Percentiles rank a stretch among this genome's conserved stretches.
Evolutionary conservation across 768 basidiomycete species (phyloP).

Genomic region (Epithele typhae): DNA sequence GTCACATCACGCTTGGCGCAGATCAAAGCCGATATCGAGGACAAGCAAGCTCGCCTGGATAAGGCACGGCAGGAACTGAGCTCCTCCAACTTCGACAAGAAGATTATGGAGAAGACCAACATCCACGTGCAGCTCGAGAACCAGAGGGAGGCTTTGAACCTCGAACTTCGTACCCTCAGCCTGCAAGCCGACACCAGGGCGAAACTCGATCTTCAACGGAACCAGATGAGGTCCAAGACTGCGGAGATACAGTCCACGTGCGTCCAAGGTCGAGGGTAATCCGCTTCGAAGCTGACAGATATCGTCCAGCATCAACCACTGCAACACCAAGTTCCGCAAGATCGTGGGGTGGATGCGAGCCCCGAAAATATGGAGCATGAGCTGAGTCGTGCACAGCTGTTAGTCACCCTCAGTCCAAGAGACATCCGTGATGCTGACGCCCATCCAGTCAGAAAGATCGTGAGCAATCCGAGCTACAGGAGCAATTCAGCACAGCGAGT

Average conservation of each 20-base stretch:
- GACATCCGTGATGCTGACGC: not conserved
- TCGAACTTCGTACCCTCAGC: slow-evolving; percentile 67
- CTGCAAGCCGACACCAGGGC: slow-evolving; percentile 80
- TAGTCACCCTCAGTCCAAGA: slow-evolving; percentile 29
- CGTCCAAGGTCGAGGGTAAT: slow-evolving; percentile 22
- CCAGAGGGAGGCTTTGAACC: slow-evolving; percentile 61
- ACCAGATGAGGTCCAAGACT: slow-evolving; percentile 60
- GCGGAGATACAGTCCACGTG: slow-evolving; percentile 68
- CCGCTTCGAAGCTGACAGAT: not conserved
- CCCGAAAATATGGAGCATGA: slow-evolving; percentile 72
- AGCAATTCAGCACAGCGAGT: slow-evolving; percentile 41
- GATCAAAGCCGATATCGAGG: slow-evolving; percentile 60
- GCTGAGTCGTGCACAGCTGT: slow-evolving; percentile 57
- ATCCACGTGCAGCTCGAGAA: slow-evolving; percentile 63
- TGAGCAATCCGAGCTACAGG: slow-evolving; percentile 48
- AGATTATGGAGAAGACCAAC: slow-evolving; percentile 47
- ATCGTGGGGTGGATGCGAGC: slow-evolving; percentile 57
- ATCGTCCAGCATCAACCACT: slow-evolving; percentile 54
- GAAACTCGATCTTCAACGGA: slow-evolving; percentile 68
- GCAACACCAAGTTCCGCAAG: slow-evolving; percentile 58
- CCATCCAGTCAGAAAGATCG: slow-evolving; percentile 60
- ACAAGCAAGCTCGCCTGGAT: slow-evolving; percentile 57
- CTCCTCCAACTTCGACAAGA: slow-evolving; percentile 60
- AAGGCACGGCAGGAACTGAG: slow-evolving; percentile 58
- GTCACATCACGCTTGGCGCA: slow-evolving; percentile 51